Evolutionary conservation across 148 eudicot species (phyloP), one percentile per base, ranked within the genome.

Genomic region (Camellia granthamiana): DNA sequence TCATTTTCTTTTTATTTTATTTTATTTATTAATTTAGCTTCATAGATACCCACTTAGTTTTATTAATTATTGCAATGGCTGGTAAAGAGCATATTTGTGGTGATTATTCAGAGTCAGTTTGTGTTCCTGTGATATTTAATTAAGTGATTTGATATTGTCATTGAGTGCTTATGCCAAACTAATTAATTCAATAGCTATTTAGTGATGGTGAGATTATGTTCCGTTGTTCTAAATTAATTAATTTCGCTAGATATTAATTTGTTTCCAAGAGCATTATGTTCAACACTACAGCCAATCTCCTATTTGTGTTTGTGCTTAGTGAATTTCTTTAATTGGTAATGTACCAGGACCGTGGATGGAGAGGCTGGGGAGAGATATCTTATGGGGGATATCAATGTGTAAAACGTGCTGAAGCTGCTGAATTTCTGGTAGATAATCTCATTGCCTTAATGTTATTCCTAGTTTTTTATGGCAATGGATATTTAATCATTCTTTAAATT

Each of bases 331-430:
- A 49, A 23, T 72, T 41, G 59, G 51, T 70, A 77, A 52, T 73
- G 62, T 30, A 41, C 44, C 13, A 96, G 99, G 95, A 91, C 76
- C 78, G 80, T 83, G 99, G 99, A 82, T 97, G 99, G 99, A 97
- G 90, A 88, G 99, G 97, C 52, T 97, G 99, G 99, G 99, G 97
- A 83, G 99, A 97, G 85, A 92, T 97, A 84, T 97, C 99, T 55
- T 97, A 91, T 84, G 99, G 99, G n/a, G 99, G 99, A 69, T 76
- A 75, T 80, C 87, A 85, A 86, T 94, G 95, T 82, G 86, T 90
- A 55, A 84, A 88, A 82, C 97, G 99, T 71, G 98, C 97, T 23
- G 86, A 84, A 86, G 94, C 95, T 83, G 98, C 99, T 77, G 99
- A 94, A 73, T 92, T 81, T 90, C 88, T 97, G 97, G 98, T 92